Percentiles rank a stretch among this genome's conserved stretches.
Evolutionary conservation across 768 basidiomycete genomes (phyloP).

Genomic region (Tylopilus plumbeoviolaceoides): DNA sequence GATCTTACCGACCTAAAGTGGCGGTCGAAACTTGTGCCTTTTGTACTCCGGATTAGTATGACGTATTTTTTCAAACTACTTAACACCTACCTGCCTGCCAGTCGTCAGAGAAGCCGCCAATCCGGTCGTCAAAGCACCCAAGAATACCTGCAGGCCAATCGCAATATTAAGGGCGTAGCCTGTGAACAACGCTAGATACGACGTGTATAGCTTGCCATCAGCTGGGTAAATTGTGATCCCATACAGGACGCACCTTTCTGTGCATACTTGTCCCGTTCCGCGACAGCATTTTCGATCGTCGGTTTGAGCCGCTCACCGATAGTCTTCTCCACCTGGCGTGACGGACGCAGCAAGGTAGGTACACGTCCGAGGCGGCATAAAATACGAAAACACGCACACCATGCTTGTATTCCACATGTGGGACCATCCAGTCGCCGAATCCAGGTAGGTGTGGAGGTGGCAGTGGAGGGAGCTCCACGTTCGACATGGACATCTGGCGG

Average conservation of each 20-base stretch:
- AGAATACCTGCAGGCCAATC: conserved; percentile 57
- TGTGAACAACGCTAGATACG: conserved; percentile 28
- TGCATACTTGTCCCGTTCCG: conserved; percentile 45
- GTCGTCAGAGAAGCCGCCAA: conserved; percentile 45
- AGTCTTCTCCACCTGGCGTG: conserved; percentile 30
- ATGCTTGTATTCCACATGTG: conserved; percentile 18
- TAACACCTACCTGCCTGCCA: conserved; percentile 36
- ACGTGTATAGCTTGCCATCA: not conserved
- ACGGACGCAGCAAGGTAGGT: not conserved
- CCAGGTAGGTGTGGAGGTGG: not conserved
- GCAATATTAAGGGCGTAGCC: conserved; percentile 41
- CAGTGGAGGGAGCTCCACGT: not conserved
- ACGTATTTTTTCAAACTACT: not conserved
- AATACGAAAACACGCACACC: conserved; percentile 10
- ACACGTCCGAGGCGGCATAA: not conserved
- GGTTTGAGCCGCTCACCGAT: conserved; percentile 51
- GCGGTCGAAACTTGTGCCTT: conserved; percentile 38
- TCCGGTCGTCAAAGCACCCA: conserved; percentile 67
- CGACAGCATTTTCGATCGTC: conserved; percentile 45
- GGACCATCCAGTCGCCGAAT: conserved; percentile 29
- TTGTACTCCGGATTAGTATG: not conserved
- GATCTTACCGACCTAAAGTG: conserved; percentile 33
- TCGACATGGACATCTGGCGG: not conserved
- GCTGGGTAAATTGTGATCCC: not conserved
- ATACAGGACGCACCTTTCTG: conserved; percentile 35